Evolutionary conservation across 192 early-diverging fungal species (phyloP).

Genomic region (Coemansia sp.): DNA sequence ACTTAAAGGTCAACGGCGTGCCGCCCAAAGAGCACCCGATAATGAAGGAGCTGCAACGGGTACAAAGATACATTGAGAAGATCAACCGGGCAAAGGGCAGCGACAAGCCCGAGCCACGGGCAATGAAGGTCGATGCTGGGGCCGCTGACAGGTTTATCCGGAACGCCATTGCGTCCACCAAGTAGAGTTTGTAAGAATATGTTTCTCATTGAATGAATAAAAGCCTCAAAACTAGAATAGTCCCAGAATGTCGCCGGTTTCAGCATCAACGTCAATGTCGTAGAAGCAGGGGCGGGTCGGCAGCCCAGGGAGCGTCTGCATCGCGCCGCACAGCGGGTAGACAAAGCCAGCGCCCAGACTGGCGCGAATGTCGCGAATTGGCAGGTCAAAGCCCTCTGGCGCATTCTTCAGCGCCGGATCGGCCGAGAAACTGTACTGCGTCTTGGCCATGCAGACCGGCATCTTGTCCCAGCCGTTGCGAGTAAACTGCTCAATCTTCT

Average conservation of each 20-base stretch:
- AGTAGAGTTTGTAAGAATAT: conserved; percentile 4
- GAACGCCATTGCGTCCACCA: conserved; percentile 33
- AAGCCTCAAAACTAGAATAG: conserved; percentile 66
- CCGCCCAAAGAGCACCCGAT: conserved; percentile 57
- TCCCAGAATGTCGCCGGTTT: conserved; percentile 80
- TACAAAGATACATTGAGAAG: conserved; percentile 48
- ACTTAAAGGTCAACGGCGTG: conserved; percentile 57
- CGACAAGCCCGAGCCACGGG: conserved; percentile 19
- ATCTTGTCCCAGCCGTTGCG: conserved; percentile 81
- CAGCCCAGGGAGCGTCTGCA: conserved; percentile 98
- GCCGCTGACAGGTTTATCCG: conserved; percentile 57
- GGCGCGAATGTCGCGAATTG: conserved; percentile 92
- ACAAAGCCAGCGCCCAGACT: conserved; percentile 97
- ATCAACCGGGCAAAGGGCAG: conserved; percentile 50
- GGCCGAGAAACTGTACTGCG: conserved; percentile 90
- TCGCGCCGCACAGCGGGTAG: conserved; percentile 92
- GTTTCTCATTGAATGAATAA: not conserved
- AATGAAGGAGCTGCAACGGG: conserved; percentile 57
- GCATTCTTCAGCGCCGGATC: conserved; percentile 91
- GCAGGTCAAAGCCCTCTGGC: conserved; percentile 88
- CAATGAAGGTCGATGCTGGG: conserved; percentile 51
- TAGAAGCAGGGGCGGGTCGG: conserved; percentile 95
- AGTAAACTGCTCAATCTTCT: conserved; percentile 89
- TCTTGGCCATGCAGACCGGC: conserved; percentile 99
- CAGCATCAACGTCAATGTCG: conserved; percentile 90